Evolutionary conservation across 2,329 filamentous ascomycete genomes (phyloP), one percentile per base, ranked within the genome.

Genomic region (Venturia carpophila): DNA sequence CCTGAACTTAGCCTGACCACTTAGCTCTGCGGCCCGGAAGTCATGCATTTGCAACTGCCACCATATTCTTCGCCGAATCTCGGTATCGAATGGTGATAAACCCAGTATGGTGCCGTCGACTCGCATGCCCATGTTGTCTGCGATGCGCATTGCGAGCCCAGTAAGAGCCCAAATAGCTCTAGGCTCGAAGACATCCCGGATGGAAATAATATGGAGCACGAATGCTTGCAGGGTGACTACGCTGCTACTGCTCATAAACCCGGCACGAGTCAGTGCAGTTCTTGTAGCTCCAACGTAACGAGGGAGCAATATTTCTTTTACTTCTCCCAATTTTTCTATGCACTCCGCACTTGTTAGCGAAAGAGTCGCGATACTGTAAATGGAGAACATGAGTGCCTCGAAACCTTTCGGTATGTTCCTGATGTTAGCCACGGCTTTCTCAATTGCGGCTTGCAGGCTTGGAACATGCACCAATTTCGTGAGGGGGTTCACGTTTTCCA

Each of bases 381-480:
- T 73, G 34, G 73, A 70, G 52, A 72, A 75, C 61, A 74, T 71
- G 37, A 76, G 69, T 17, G 73, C 74, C 62, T 72, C 70, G 39
- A 71, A 68, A 27, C 64, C 66, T 55, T 62, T 67, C 24, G 70
- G 67, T 10, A 72, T 61, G 19, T 60, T 65, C 24, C 66, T 60
- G 19, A 70, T 62, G 37, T 69, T 66, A 34, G 19, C n/a, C 52
- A 63, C 69, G 42, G 69, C 70, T 52, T 74, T 71, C 13, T 69
- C 62, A 42, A 73, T 68, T 24, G 65, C 65, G n/a, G 66, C 66
- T 64, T 70, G 69, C 37, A 73, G 68, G n/a, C 71, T 69, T 41
- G 62, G 62, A 13, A 58, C 49, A 58, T 64, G 62, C 13, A 64
- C 37, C 45, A 73, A 60, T 62, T 72, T 73, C 4, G 67, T 68